phyloP scores from a whole-genome alignment of 1,284 basidiomycete species.

The Bondarzewia mesenterica region DNA sequence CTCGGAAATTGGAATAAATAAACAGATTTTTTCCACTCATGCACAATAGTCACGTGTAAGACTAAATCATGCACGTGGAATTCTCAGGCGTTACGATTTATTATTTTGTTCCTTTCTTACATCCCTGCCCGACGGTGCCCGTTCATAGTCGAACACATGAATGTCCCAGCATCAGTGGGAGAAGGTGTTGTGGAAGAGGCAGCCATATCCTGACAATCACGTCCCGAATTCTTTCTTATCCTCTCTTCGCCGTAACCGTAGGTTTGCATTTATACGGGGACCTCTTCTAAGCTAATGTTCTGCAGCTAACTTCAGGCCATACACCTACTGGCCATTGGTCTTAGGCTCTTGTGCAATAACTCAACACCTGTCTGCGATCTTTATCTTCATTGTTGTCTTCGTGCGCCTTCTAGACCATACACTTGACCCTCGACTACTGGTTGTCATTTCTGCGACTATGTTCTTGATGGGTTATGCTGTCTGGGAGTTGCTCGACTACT shows the following conservation, averaged over 20 bases:
- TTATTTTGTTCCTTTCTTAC: background rate
- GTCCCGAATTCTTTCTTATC: slow-evolving; percentile 75
- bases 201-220: slow-evolving; percentile 79
- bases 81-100: too few relatives aligned
- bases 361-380: slow-evolving; percentile 78
- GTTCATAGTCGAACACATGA: background rate
- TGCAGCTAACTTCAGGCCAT: slow-evolving; percentile 68
- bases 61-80: background rate
- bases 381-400: slow-evolving; percentile 80
- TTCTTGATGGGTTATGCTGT: slow-evolving; percentile 53
- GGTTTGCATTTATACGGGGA: slow-evolving; percentile 22
- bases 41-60: background rate
- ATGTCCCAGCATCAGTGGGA: slow-evolving; percentile 45
- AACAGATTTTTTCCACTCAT: background rate
- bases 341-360: slow-evolving; percentile 70
- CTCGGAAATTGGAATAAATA: background rate
- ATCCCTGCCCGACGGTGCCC: background rate
- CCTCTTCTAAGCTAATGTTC: slow-evolving; percentile 3
- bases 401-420: slow-evolving; percentile 55
- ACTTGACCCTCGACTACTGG: slow-evolving; percentile 62
- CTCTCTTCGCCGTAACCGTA: slow-evolving; percentile 72
- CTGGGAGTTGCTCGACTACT: slow-evolving; percentile 51
- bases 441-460: slow-evolving; percentile 55
- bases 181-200: slow-evolving; percentile 79
- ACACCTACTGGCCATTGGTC: slow-evolving; percentile 70